Conservation (phyloP, 1,284 basidiomycete genomes). For the Pseudozyma pruni region DNA sequence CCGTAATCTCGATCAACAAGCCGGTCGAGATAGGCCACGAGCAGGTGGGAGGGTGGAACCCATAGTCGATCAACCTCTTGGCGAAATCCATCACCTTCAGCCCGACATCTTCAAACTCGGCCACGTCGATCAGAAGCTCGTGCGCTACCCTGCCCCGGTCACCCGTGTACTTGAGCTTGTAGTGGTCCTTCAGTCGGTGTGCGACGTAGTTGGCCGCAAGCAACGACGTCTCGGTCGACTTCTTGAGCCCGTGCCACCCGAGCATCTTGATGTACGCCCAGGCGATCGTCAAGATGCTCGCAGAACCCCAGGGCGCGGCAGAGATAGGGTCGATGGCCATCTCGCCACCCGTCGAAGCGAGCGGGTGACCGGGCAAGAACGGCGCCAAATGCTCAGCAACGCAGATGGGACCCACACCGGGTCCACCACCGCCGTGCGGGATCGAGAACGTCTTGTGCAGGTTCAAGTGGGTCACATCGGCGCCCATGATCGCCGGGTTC, state of each 20-base stretch:
- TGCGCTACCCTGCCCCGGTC: slow-evolving; percentile 90
- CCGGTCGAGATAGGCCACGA: slow-evolving; percentile 67
- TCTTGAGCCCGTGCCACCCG: slow-evolving; percentile 85
- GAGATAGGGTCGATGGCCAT: slow-evolving; percentile 87
- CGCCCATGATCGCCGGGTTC: slow-evolving; percentile 93
- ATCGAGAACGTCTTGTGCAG: slow-evolving; percentile 96
- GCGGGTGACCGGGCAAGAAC: slow-evolving; percentile 92
- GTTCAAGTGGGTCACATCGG: slow-evolving; percentile 97
- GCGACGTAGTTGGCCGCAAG: slow-evolving; percentile 98
- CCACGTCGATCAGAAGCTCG: slow-evolving; percentile 92
- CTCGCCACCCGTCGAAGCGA: slow-evolving; percentile 77
- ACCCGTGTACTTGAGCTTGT: slow-evolving; percentile 90
- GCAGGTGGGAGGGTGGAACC: slow-evolving; percentile 64
- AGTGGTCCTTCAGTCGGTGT: slow-evolving; percentile 82
- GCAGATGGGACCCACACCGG: slow-evolving; percentile 94
- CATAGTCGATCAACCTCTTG: slow-evolving; percentile 82
- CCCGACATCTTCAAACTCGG: slow-evolving; percentile 87
- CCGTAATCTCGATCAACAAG: slow-evolving; percentile 65
- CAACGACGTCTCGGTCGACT: slow-evolving; percentile 86
- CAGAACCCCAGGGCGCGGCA: slow-evolving; percentile 91
- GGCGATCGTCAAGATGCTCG: slow-evolving; percentile 93
- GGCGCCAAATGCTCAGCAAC: slow-evolving; percentile 91
- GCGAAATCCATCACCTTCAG: slow-evolving; percentile 95
- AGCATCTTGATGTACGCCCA: slow-evolving; percentile 89
- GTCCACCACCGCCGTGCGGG: slow-evolving; percentile 96